A percentile compares a stretch with the other conserved stretches of the same genome.
phyloP scores from a whole-genome alignment of 352 stramenopile genomes.

The Globisporangium paddicum region DNA sequence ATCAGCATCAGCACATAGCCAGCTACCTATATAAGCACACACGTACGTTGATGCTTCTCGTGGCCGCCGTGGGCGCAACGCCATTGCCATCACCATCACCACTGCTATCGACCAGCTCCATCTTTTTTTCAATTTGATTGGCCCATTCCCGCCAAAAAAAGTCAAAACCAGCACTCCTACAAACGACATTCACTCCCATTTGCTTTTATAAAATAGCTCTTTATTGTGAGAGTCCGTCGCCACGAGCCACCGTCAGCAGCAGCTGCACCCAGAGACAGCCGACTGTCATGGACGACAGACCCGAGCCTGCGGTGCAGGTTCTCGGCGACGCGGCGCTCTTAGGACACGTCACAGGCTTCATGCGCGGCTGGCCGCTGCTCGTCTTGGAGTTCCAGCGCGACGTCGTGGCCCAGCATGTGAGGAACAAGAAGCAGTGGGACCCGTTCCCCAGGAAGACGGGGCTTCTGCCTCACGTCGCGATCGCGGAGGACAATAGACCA shows the following conservation, averaged over 20 bases:
- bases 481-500: background rate
- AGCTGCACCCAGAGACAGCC: background rate
- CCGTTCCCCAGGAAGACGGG: background rate
- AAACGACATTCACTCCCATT: no score
- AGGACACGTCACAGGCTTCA: background rate
- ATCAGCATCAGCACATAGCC: background rate
- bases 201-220: no score
- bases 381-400: background rate
- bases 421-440: background rate
- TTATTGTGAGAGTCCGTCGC: no score
- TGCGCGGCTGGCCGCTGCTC: background rate
- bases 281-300: background rate
- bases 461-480: background rate
- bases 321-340: background rate
- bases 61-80: background rate
- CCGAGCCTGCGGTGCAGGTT: background rate
- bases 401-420: background rate
- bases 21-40: no score
- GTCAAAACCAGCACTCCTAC: no score
- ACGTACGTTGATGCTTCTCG: slow-evolving; percentile 10
- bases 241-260: no score
- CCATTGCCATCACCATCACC: background rate
- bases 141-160: no score
- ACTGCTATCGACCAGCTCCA: background rate
- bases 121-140: background rate